Base-by-base conservation (phyloP, 202 grass and related monocot genomes). In the Digitaria exilis region DNA sequence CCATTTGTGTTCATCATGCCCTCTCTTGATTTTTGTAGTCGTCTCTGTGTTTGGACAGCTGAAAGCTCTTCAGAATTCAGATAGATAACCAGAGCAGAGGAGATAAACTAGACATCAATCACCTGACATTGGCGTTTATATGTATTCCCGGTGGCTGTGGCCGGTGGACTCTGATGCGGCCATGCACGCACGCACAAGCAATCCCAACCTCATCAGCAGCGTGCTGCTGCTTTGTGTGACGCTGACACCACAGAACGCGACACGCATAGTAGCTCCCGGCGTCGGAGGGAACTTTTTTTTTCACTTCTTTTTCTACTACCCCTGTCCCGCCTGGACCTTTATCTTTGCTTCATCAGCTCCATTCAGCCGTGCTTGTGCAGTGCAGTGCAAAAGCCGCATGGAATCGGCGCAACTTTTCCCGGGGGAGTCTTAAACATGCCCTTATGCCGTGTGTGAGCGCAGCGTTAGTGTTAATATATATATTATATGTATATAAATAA, bases 181-280 rank as follows among this genome's bases (percentile, higher is more conserved):
- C 60, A 87, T 54, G 77, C 48, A 77, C 41, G 78, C 83, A 90
- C 28, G 73, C 83, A 83, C 42, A 86, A 74, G 76, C 84, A 76
- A 84, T 57, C 80, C 72, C 45, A 60, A 58, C 76, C 46, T 69
- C 17, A 28, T 25, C 49, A 73, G 21, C 45, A 72, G 8, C 62
- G 60, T 80, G 43, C 41, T 62, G 69, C 82, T 76, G 69, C 75
- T 73, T 83, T 75, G 25, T 80, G 60, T 62, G 80, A 90, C 82
- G 9, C 71, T 85, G 82, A 85, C 84, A 87, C 75, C 79, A 84
- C 80, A 80, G 79, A 87, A 80, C 37, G 80, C 69, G 88, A 79
- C 84, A 55, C 59, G 43, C 79, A 69, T 39, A 60, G 46, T 34
- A 73, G 41, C 75, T 75, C 79, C 79, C 42, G 43, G 34, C 67